Percentiles rank a stretch among this genome's conserved stretches.
phyloP scores from a whole-genome alignment of 305 asterid genomes.

The Withania somnifera region DNA sequence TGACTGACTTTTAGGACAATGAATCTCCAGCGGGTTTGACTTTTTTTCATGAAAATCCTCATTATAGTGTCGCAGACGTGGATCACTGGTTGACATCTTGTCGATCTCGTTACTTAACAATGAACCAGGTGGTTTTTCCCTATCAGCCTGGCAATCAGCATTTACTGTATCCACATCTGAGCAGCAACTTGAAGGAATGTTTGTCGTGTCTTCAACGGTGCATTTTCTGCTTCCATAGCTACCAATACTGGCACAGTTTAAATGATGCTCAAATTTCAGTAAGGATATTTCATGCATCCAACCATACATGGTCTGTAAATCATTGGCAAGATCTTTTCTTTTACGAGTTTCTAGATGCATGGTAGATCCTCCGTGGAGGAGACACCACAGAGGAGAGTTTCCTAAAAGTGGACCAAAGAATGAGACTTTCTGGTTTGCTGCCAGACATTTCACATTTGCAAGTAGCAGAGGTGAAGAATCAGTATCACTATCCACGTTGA shows the following conservation, averaged over 20 bases:
- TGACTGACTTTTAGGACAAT: constrained; percentile 14
- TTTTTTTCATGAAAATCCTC: constrained; percentile 15
- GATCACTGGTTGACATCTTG: constrained; percentile 10
- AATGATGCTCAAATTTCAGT: constrained; percentile 17
- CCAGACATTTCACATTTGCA: constrained; percentile 22
- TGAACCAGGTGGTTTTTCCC: constrained; percentile 15
- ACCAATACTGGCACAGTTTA: constrained; percentile 13
- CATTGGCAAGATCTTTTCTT: constrained; percentile 13
- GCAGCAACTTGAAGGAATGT: constrained; percentile 13
- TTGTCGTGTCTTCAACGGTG: background rate
- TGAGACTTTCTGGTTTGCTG: constrained; percentile 19
- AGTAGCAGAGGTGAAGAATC: constrained; percentile 15
- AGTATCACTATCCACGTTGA: constrained; percentile 13
- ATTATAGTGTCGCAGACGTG: constrained; percentile 13
- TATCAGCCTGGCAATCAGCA: constrained; percentile 18
- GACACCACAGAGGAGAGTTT: constrained; percentile 24
- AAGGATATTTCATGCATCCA: constrained; percentile 44
- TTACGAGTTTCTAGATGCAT: constrained; percentile 12
- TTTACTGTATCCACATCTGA: constrained; percentile 15
- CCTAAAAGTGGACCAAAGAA: constrained; percentile 23
- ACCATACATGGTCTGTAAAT: constrained; percentile 23
- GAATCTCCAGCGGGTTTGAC: constrained; percentile 11
- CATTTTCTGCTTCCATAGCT: constrained; percentile 13
- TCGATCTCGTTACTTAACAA: background rate
- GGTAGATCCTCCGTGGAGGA: constrained; percentile 21